Percentiles rank a stretch among this genome's conserved stretches.
These are phyloP conservation scores for Davidsoniella eucalypti DNA, from an alignment of 2,329 filamentous ascomycete species.

Conservation along the genomic window DNA sequence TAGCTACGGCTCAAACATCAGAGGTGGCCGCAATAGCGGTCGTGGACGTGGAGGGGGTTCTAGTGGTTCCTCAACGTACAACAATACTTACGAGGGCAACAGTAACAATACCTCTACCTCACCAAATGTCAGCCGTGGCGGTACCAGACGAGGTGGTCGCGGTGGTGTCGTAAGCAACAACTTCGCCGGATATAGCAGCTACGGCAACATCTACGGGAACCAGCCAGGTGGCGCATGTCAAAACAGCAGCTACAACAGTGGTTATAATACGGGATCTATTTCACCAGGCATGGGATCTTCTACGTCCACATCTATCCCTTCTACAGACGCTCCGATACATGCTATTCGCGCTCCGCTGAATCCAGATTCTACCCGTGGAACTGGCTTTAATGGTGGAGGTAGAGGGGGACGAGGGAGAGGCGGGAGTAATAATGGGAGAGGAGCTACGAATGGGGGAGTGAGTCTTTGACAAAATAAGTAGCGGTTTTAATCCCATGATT, in stretches of 20 bases:
- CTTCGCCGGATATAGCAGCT: too few species aligned
- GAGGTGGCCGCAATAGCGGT: conserved; percentile 20
- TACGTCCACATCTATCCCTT: conserved; percentile 32
- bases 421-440: neutral
- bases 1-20: too few species aligned
- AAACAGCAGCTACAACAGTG: too few species aligned
- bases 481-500: too few species aligned
- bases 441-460: conserved; percentile 1
- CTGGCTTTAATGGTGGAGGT: conserved; percentile 44
- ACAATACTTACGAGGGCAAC: neutral
- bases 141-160: neutral
- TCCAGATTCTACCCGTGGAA: conserved; percentile 59
- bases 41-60: conserved; percentile 25
- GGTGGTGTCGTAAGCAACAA: too few species aligned
- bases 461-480: neutral
- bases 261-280: neutral
- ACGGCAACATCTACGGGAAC: too few species aligned
- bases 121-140: neutral
- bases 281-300: conserved; percentile 16
- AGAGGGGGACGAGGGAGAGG: neutral
- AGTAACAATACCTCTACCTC: too few species aligned
- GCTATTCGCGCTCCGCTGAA: conserved; percentile 60
- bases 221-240: too few species aligned
- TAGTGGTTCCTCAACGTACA: conserved; percentile 13
- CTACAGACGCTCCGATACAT: conserved; percentile 48